Percentiles rank a stretch among this genome's conserved stretches.
phyloP scores from a whole-genome alignment of 495 filamentous ascomycete genomes.

The Astrothelium subdiscretum region DNA sequence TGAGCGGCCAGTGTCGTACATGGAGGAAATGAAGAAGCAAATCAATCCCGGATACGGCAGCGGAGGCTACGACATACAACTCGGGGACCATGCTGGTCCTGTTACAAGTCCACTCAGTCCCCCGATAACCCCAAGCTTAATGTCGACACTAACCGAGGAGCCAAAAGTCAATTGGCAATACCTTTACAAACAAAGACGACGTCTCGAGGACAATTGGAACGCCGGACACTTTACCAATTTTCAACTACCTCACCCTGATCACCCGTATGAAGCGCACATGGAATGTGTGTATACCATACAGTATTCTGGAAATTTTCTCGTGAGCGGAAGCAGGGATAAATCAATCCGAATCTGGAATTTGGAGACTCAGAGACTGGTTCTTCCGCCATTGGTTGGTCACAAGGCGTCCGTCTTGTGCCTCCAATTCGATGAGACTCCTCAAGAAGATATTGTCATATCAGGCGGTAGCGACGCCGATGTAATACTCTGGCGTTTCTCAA shows the following conservation, averaged over 20 bases:
- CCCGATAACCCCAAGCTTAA: background rate
- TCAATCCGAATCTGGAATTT: conserved; percentile 87
- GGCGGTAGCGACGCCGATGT: conserved; percentile 86
- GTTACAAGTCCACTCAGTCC: background rate
- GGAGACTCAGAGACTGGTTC: conserved; percentile 61
- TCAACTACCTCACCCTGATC: conserved; percentile 72
- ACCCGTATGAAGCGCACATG: conserved; percentile 69
- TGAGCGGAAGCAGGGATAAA: conserved; percentile 84
- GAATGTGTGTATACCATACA: conserved; percentile 97
- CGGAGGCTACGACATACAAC: background rate
- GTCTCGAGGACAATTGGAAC: conserved; percentile 86
- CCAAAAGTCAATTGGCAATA: conserved; percentile 69
- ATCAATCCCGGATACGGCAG: background rate
- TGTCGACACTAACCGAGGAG: conserved; percentile 11
- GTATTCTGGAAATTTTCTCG: conserved; percentile 71
- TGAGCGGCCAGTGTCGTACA: background rate
- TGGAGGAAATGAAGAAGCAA: conserved; percentile 1
- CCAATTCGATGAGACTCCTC: conserved; percentile 86
- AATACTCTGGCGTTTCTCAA: conserved; percentile 89
- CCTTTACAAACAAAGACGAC: conserved; percentile 75
- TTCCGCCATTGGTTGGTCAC: conserved; percentile 64
- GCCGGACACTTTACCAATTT: conserved; percentile 72
- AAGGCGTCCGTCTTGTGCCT: conserved; percentile 82
- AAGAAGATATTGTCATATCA: conserved; percentile 84
- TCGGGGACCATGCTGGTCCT: conserved; percentile 1